Evolutionary conservation across 148 eudicot genomes (phyloP).

Genomic region (Rhododendron griersonianum): DNA sequence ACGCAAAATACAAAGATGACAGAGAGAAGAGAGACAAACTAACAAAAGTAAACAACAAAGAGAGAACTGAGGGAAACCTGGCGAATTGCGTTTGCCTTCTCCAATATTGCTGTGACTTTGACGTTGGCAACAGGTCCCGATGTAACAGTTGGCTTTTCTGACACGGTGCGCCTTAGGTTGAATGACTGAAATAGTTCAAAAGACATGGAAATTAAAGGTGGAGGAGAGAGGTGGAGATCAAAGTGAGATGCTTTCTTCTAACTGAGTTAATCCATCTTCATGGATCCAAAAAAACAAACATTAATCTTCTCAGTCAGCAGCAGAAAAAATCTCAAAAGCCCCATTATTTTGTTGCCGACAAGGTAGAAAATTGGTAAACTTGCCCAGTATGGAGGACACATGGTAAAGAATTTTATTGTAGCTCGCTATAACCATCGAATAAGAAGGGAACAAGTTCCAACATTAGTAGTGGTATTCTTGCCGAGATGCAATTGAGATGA

Average conservation of each 20-base stretch:
- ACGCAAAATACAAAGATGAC: neutral
- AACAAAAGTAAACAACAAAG: neutral
- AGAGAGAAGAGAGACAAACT: neutral
- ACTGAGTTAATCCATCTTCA: neutral
- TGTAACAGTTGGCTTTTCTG: constrained; percentile 36
- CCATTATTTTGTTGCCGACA: neutral
- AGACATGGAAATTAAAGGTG: neutral
- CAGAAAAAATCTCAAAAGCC: neutral
- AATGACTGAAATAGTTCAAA: constrained; percentile 46
- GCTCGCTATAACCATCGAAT: neutral
- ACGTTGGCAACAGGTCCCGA: constrained; percentile 32
- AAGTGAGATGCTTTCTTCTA: neutral
- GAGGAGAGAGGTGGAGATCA: neutral
- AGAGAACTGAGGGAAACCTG: constrained; percentile 41
- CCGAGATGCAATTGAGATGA: neutral
- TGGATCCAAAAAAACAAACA: too few relatives aligned
- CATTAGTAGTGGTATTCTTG: neutral
- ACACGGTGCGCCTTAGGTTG: constrained; percentile 58
- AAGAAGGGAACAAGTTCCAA: neutral
- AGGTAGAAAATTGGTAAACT: neutral
- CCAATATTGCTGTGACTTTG: constrained; percentile 70
- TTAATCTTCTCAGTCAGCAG: neutral
- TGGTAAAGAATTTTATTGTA: neutral
- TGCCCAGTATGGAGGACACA: neutral
- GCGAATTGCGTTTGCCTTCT: constrained; percentile 91